Percentiles rank a stretch among this genome's conserved stretches.
These are phyloP conservation scores for Limnomonas spitsbergensis DNA, from an alignment of 139 green algal genomes.

Conservation along the genomic window DNA sequence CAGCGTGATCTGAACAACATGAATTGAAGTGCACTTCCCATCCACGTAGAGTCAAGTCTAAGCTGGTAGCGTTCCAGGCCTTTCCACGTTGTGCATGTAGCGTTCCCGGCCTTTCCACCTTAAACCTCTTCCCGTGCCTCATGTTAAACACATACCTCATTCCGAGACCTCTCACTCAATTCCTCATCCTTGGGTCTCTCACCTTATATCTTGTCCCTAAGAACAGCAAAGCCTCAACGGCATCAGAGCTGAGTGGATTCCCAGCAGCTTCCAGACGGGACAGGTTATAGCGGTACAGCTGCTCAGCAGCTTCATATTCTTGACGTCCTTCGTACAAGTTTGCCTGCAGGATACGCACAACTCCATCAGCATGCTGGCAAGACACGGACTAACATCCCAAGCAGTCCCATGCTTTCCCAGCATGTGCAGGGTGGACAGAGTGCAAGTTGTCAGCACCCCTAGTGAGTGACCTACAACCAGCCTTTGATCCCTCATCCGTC, in stretches of 20 bases:
- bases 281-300: constrained; percentile 77
- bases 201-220: constrained; percentile 73
- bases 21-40: neutral
- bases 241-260: constrained; percentile 41
- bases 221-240: constrained; percentile 83
- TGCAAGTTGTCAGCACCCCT: neutral
- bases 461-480: neutral
- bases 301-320: constrained; percentile 60
- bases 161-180: neutral
- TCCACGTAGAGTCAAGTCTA: neutral
- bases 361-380: too few species aligned
- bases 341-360: constrained; percentile 43
- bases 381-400: too few species aligned
- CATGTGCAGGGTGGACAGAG: neutral
- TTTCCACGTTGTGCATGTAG: neutral
- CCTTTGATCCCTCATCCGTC: neutral
- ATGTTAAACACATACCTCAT: neutral
- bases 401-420: neutral
- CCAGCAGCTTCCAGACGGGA: constrained; percentile 56
- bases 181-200: neutral
- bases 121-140: neutral
- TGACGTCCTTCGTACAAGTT: constrained; percentile 64
- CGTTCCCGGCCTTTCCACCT: neutral
- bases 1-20: neutral
- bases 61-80: neutral